Evolutionary conservation across 495 filamentous ascomycete genomes (phyloP).

Genomic region (Aspergillus heteromorphus): DNA sequence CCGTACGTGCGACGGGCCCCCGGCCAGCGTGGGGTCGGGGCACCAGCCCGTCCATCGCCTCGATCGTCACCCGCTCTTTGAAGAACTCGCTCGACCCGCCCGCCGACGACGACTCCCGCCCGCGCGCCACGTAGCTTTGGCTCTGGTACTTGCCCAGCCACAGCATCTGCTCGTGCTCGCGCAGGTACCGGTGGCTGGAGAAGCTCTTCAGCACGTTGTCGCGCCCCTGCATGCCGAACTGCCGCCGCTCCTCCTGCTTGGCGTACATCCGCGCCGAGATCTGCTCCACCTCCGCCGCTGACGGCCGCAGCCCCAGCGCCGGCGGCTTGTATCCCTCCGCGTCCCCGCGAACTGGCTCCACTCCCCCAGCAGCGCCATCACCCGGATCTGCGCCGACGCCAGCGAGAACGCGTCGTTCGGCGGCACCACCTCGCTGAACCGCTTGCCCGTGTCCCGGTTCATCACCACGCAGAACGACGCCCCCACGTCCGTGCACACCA

Average conservation of each 20-base stretch:
- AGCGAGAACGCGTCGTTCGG: constrained; percentile 54
- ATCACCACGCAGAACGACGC: constrained; percentile 56
- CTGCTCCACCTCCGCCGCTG: constrained; percentile 40
- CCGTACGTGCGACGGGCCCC: not conserved
- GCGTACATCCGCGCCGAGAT: constrained; percentile 57
- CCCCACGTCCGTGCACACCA: constrained; percentile 61
- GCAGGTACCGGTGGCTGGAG: constrained; percentile 52
- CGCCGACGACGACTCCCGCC: not conserved
- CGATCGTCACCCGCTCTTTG: constrained; percentile 4
- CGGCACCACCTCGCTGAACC: constrained; percentile 55
- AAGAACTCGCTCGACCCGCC: not conserved
- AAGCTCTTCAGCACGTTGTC: constrained; percentile 54
- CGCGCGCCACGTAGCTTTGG: constrained; percentile 14
- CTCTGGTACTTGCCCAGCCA: constrained; percentile 50
- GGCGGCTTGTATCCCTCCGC: constrained; percentile 24
- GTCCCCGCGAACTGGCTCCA: constrained; percentile 51
- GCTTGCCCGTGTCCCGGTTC: constrained; percentile 46
- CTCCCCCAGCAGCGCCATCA: constrained; percentile 53
- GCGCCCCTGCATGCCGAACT: constrained; percentile 54
- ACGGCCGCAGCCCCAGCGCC: constrained; percentile 40
- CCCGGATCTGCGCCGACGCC: constrained; percentile 53
- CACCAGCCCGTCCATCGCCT: not conserved
- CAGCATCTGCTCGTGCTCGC: constrained; percentile 64
- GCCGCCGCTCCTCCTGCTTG: constrained; percentile 49
- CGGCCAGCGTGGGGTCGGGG: constrained; percentile 2